These are phyloP conservation scores for Leishmania gerbilli DNA, from an alignment of 208 protist genomes.

Conservation along the genomic window DNA sequence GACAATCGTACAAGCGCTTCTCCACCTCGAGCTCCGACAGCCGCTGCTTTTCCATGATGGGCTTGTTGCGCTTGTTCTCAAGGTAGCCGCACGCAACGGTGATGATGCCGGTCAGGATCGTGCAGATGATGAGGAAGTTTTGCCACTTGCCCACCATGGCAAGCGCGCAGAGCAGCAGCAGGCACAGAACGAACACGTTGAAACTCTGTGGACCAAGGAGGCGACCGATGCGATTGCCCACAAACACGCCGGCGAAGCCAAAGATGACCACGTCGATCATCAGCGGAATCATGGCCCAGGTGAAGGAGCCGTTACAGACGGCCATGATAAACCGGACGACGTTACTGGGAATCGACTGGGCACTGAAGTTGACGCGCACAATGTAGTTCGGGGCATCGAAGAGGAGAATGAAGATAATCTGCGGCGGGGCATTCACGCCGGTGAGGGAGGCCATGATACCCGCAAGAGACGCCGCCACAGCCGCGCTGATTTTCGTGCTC, in stretches of 20 bases:
- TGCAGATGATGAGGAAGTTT: constrained; percentile 30
- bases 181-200: constrained; percentile 54
- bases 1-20: constrained; percentile 51
- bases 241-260: constrained; percentile 51
- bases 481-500: constrained; percentile 47
- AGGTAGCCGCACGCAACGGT: constrained; percentile 35
- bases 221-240: constrained; percentile 47
- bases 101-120: constrained; percentile 33
- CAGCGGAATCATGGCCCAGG: constrained; percentile 31
- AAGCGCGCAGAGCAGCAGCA: constrained; percentile 52
- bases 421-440: constrained; percentile 56
- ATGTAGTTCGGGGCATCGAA: constrained; percentile 67
- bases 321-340: constrained; percentile 53
- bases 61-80: constrained; percentile 46
- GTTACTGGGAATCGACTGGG: constrained; percentile 59
- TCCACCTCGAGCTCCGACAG: constrained; percentile 57
- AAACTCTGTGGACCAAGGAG: constrained; percentile 57
- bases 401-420: constrained; percentile 68
- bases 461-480: constrained; percentile 46
- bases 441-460: constrained; percentile 62
- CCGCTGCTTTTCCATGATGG: constrained; percentile 48
- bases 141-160: constrained; percentile 43
- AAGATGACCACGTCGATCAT: constrained; percentile 48
- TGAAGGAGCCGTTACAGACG: constrained; percentile 32
- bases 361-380: constrained; percentile 59